A percentile compares a stretch with the other conserved stretches of the same genome.
phyloP scores from a whole-genome alignment of 768 basidiomycete genomes.

The Melanogaster broomeanus region DNA sequence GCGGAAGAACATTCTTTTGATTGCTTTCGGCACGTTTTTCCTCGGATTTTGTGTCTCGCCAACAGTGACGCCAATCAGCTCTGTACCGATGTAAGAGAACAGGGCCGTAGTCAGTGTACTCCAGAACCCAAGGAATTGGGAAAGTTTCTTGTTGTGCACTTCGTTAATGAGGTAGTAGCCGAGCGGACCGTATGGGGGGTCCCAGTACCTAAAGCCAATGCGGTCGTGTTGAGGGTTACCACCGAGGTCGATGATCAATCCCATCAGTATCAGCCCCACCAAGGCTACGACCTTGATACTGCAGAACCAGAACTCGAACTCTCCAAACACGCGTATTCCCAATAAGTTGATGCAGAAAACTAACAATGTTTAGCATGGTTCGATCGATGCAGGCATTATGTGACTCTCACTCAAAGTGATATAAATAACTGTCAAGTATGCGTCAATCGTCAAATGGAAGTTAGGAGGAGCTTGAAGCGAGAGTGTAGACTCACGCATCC shows the following conservation, averaged over 20 bases:
- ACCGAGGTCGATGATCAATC: constrained; percentile 54
- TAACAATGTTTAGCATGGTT: constrained; percentile 17
- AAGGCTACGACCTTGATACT: constrained; percentile 47
- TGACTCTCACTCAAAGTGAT: constrained; percentile 52
- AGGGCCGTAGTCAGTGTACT: constrained; percentile 30
- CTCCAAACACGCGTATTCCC: constrained; percentile 63
- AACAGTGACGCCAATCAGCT: constrained; percentile 39
- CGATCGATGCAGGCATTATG: neutral
- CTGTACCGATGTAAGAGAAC: constrained; percentile 41
- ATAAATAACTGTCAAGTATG: constrained; percentile 48
- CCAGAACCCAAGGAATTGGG: constrained; percentile 35
- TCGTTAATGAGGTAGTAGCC: constrained; percentile 26
- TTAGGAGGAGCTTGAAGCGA: neutral
- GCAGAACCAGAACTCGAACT: constrained; percentile 57
- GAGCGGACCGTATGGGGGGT: constrained; percentile 15
- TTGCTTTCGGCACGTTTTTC: constrained; percentile 41
- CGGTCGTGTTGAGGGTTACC: constrained; percentile 46
- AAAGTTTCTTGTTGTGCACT: constrained; percentile 37
- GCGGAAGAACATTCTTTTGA: constrained; percentile 41
- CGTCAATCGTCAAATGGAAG: constrained; percentile 3
- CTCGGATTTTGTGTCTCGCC: constrained; percentile 45
- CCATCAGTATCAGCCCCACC: constrained; percentile 43
- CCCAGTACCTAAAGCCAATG: constrained; percentile 52
- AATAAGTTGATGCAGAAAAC: constrained; percentile 58
- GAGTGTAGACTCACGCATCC: constrained; percentile 50